Percentiles rank a stretch among this genome's conserved stretches.
Evolutionary conservation across 31 red algal genomes (phyloP).

Genomic region (Asparagopsis taxiformis): DNA sequence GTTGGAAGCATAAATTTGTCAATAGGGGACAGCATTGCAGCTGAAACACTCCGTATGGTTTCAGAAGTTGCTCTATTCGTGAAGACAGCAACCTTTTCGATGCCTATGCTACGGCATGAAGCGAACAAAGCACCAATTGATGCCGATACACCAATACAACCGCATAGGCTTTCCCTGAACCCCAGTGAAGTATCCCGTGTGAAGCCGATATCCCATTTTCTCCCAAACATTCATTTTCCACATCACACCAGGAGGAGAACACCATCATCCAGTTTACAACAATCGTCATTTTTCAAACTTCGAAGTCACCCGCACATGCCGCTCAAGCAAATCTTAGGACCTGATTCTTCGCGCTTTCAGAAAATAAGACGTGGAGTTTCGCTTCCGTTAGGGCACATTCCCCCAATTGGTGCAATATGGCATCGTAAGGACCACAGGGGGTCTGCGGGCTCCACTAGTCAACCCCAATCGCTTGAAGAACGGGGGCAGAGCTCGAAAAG

Average conservation of each 20-base stretch:
- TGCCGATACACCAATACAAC: not conserved
- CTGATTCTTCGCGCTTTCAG: not conserved
- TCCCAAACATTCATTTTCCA: not conserved
- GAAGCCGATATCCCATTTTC: not conserved
- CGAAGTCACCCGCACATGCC: not conserved
- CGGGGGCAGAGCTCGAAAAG: not conserved
- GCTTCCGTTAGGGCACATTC: not conserved
- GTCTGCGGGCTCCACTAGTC: not conserved
- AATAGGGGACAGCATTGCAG: constrained; percentile 52
- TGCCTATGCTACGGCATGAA: constrained; percentile 54
- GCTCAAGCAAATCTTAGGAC: not conserved
- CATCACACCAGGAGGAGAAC: not conserved
- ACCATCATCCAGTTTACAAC: not conserved
- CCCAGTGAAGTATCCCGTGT: not conserved
- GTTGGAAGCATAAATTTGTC: constrained; percentile 47
- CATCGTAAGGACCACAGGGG: not conserved
- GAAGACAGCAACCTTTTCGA: constrained; percentile 28
- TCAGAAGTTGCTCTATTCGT: constrained; percentile 64
- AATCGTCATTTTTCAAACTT: not conserved
- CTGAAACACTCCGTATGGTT: constrained; percentile 48
- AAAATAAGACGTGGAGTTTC: not conserved
- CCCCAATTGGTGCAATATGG: not conserved
- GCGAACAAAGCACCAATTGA: not conserved
- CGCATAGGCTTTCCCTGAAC: too few relatives aligned
- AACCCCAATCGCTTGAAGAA: not conserved